Conservation (phyloP, 345 rosid genomes). For the Bretschneidera sinensis region DNA sequence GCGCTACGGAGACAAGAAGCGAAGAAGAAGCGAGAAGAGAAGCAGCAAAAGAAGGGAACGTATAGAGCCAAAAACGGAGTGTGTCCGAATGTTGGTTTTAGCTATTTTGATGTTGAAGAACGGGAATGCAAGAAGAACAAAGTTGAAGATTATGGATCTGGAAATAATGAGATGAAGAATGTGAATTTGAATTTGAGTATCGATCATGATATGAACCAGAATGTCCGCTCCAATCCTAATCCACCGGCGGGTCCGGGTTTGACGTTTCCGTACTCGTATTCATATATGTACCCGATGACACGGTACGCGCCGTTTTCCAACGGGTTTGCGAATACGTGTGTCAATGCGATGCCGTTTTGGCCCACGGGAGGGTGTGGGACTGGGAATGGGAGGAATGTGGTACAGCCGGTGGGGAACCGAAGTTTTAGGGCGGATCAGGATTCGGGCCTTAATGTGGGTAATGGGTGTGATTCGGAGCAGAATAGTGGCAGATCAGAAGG, state of each 20-base stretch:
- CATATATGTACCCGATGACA: conserved; percentile 10
- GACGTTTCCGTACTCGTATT: conserved; percentile 20
- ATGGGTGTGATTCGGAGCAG: conserved; percentile 31
- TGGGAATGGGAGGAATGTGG: conserved; percentile 16
- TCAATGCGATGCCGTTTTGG: conserved; percentile 25
- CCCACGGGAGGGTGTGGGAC: not conserved
- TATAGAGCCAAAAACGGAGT: not conserved
- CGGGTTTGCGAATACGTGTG: conserved; percentile 22
- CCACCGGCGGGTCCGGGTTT: conserved; percentile 8
- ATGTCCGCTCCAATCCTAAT: not conserved
- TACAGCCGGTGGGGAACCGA: conserved; percentile 13
- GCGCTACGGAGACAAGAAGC: conserved; percentile 39
- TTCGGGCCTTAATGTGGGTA: conserved; percentile 10
- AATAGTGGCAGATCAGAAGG: conserved; percentile 20
- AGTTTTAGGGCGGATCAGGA: conserved; percentile 16
- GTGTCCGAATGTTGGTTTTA: not conserved
- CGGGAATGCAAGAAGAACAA: conserved; percentile 23
- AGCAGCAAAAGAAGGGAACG: conserved; percentile 23
- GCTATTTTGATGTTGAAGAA: conserved; percentile 2
- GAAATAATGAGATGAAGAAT: conserved; percentile 8
- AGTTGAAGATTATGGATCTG: conserved; percentile 12
- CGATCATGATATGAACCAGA: not conserved
- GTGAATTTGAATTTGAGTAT: conserved; percentile 13
- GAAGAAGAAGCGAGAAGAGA: conserved; percentile 43
- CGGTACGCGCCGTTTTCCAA: conserved; percentile 14